Conservation (phyloP, 2,329 filamentous ascomycete species). For the Epichloe typhina region DNA sequence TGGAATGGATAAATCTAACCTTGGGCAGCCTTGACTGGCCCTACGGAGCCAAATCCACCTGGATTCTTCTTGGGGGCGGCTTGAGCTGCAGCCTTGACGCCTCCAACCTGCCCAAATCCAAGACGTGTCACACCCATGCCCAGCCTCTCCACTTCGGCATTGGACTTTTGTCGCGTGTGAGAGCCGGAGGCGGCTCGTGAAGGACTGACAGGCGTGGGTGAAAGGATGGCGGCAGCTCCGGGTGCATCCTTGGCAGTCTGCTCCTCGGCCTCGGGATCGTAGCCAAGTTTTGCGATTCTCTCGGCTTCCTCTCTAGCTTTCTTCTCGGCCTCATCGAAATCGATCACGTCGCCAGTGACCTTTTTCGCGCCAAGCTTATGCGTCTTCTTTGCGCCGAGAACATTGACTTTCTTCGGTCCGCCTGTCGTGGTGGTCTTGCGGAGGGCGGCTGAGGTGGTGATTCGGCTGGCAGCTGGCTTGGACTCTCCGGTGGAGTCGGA, state of each 20-base stretch:
- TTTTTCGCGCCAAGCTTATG: slow-evolving; percentile 91
- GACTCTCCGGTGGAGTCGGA: slow-evolving; percentile 39
- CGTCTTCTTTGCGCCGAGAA: slow-evolving; percentile 74
- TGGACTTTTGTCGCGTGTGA: slow-evolving; percentile 46
- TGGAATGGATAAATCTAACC: slow-evolving; percentile 34
- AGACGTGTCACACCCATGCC: slow-evolving; percentile 80
- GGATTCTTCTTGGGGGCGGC: slow-evolving; percentile 56
- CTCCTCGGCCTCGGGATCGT: slow-evolving; percentile 81
- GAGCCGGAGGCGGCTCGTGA: slow-evolving; percentile 41
- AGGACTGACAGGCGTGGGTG: slow-evolving; percentile 65
- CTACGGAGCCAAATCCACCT: slow-evolving; percentile 77
- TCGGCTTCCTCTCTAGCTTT: slow-evolving; percentile 97
- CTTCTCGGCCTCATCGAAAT: slow-evolving; percentile 95
- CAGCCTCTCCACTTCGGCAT: slow-evolving; percentile 72
- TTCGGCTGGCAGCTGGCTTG: slow-evolving; percentile 52
- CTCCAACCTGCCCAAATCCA: slow-evolving; percentile 76
- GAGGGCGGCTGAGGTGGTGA: slow-evolving; percentile 67
- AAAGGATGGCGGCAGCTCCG: slow-evolving; percentile 48
- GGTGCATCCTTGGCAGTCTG: slow-evolving; percentile 33
- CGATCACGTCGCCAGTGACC: slow-evolving; percentile 64
- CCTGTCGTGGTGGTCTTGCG: slow-evolving; percentile 56
- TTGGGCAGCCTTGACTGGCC: slow-evolving; percentile 56
- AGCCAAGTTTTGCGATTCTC: slow-evolving; percentile 86
- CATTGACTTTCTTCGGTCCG: slow-evolving; percentile 66
- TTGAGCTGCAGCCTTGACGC: slow-evolving; percentile 40